phyloP scores from a whole-genome alignment of 1,284 basidiomycete genomes.

The Phellinidium pouzarii region DNA sequence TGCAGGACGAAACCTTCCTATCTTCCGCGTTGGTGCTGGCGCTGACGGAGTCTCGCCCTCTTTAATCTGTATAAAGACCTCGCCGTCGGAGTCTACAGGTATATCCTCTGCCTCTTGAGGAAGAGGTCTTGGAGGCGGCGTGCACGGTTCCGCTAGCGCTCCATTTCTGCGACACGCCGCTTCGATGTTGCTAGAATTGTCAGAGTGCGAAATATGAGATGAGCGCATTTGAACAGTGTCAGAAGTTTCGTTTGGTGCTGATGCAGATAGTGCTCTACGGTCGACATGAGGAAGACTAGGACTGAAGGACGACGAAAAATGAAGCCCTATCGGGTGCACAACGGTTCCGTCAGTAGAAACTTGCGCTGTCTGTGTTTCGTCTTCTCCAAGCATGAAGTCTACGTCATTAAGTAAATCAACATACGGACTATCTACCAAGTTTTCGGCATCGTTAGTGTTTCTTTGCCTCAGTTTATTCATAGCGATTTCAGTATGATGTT shows the following conservation, averaged over 20 bases:
- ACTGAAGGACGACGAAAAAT: constrained; percentile 1
- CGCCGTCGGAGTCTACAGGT: background rate
- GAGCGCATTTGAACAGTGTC: background rate
- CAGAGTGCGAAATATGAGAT: background rate
- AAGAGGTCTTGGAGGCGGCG: background rate
- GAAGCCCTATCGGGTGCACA: background rate
- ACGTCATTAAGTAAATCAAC: background rate
- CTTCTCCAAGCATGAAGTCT: background rate
- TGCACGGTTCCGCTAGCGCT: background rate
- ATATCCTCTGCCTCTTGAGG: background rate
- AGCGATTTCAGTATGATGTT: constrained; percentile 1
- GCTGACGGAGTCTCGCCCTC: background rate
- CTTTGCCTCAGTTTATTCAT: background rate
- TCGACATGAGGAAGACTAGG: background rate
- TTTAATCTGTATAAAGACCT: background rate
- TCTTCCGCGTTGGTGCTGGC: background rate
- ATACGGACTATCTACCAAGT: background rate
- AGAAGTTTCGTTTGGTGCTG: background rate
- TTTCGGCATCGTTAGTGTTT: background rate
- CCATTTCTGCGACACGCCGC: no score
- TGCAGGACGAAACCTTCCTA: constrained; percentile 10
- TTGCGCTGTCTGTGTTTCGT: background rate
- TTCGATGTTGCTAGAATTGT: no score
- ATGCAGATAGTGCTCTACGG: background rate
- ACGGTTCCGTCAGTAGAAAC: background rate